These are phyloP conservation scores for Prinsepia uniflora DNA, from an alignment of 306 rosid species.

Conservation along the genomic window DNA sequence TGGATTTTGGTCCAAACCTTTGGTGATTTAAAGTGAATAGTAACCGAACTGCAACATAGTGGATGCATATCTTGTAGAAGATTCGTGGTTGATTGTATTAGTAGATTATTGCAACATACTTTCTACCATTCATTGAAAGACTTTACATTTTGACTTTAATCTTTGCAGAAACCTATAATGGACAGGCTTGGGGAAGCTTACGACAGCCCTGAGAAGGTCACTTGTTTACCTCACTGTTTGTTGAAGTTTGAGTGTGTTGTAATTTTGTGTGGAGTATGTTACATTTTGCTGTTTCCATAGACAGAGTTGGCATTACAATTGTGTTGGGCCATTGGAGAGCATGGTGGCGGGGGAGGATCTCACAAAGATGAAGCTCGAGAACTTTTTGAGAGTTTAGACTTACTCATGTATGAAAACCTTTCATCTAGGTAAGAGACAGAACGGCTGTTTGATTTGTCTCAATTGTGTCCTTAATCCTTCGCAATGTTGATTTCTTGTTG, in stretches of 20 bases:
- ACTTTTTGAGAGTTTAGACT: conserved; percentile 91
- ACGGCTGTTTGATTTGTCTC: not conserved
- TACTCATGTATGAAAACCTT: conserved; percentile 90
- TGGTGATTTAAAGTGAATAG: not conserved
- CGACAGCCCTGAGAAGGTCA: conserved; percentile 82
- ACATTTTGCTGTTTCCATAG: conserved; percentile 39
- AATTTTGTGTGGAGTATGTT: conserved; percentile 20
- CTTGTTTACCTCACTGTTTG: conserved; percentile 26
- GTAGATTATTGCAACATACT: not conserved
- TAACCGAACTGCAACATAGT: not conserved
- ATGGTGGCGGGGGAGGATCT: conserved; percentile 87
- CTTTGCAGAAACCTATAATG: conserved; percentile 86
- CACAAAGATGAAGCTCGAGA: conserved; percentile 98
- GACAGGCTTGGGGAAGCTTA: conserved; percentile 88
- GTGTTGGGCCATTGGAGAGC: conserved; percentile 99
- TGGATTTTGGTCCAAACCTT: not conserved
- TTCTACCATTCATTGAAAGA: not conserved
- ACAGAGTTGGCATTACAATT: conserved; percentile 87
- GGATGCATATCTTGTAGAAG: not conserved
- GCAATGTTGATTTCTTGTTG: conserved; percentile 13
- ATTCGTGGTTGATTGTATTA: not conserved
- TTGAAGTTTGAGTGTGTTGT: conserved; percentile 9
- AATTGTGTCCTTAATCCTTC: conserved; percentile 1
- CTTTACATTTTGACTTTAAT: conserved; percentile 9
- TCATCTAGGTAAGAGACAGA: conserved; percentile 61